These are phyloP conservation scores for Rosa hybrid DNA, from an alignment of 331 rosid species.

Conservation along the genomic window DNA sequence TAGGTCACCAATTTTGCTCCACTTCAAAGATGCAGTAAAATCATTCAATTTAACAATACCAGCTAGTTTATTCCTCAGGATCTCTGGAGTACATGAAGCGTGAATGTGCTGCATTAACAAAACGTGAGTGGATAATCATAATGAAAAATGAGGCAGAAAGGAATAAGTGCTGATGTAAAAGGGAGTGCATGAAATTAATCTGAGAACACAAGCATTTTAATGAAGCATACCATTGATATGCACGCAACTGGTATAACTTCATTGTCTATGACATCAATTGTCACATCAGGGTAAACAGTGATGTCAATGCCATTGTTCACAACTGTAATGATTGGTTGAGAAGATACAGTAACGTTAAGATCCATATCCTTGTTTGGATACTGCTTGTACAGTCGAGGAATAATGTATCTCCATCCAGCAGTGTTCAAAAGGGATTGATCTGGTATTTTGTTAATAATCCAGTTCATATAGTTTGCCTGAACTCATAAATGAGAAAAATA, in stretches of 20 bases:
- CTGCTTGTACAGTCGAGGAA: constrained; percentile 72
- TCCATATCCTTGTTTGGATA: constrained; percentile 78
- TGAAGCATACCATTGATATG: constrained; percentile 68
- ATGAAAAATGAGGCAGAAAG: not conserved
- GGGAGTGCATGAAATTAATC: not conserved
- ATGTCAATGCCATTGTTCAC: constrained; percentile 37
- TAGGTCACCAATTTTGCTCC: constrained; percentile 84
- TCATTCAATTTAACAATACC: constrained; percentile 57
- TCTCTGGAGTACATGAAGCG: constrained; percentile 51
- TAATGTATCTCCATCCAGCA: constrained; percentile 66
- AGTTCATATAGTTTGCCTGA: constrained; percentile 67
- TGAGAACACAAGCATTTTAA: not conserved
- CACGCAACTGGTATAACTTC: constrained; percentile 71
- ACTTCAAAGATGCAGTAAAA: constrained; percentile 56
- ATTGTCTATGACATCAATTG: constrained; percentile 52
- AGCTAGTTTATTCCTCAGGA: constrained; percentile 44
- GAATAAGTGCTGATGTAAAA: not conserved
- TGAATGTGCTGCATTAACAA: constrained; percentile 61
- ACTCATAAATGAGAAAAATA: not conserved
- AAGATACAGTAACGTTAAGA: constrained; percentile 54
- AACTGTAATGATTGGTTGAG: constrained; percentile 66
- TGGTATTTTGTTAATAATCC: constrained; percentile 57
- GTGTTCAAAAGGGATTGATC: constrained; percentile 67
- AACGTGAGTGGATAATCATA: constrained; percentile 16
- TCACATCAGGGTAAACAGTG: constrained; percentile 51